phyloP scores from a whole-genome alignment of 108 stramenopile species.

The Cylindrotheca fusiformis region DNA sequence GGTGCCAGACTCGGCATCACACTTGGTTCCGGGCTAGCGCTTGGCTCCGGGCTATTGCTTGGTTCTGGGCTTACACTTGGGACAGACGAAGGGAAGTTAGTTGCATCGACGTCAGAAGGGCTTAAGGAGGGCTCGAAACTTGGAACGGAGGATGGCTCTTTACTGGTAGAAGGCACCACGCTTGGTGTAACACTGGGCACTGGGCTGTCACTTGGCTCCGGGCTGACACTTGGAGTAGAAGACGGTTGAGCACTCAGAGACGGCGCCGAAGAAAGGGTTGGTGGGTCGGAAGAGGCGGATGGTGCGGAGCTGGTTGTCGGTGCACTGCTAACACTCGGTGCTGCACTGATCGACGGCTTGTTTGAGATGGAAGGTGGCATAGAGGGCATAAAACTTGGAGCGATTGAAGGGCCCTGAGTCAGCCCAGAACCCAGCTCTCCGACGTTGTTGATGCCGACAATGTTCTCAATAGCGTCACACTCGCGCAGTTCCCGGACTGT shows the following conservation, averaged over 20 bases:
- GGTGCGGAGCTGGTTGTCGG: not conserved
- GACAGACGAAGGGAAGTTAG: not conserved
- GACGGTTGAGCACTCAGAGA: not conserved
- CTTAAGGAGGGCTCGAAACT: not conserved
- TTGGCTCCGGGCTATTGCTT: not conserved
- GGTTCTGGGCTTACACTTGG: slow-evolving; percentile 5
- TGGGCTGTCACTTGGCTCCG: not conserved
- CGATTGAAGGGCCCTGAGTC: not conserved
- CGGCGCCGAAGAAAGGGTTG: not conserved
- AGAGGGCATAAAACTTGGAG: not conserved
- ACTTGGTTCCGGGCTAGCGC: not conserved
- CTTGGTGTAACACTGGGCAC: not conserved
- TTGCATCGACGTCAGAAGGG: not conserved
- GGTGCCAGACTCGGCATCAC: not conserved
- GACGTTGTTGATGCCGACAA: not conserved
- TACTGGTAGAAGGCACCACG: not conserved
- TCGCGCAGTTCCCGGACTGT: not conserved
- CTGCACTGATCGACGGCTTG: not conserved
- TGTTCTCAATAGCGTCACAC: not conserved
- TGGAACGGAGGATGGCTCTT: not conserved
- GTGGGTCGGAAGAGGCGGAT: not conserved
- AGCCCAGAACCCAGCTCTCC: not conserved
- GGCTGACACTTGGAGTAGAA: not conserved
- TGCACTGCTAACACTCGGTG: not conserved
- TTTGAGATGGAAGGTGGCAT: not conserved